These are phyloP conservation scores for Clavispora fructus DNA, from an alignment of 805 yeast species.

Conservation along the genomic window DNA sequence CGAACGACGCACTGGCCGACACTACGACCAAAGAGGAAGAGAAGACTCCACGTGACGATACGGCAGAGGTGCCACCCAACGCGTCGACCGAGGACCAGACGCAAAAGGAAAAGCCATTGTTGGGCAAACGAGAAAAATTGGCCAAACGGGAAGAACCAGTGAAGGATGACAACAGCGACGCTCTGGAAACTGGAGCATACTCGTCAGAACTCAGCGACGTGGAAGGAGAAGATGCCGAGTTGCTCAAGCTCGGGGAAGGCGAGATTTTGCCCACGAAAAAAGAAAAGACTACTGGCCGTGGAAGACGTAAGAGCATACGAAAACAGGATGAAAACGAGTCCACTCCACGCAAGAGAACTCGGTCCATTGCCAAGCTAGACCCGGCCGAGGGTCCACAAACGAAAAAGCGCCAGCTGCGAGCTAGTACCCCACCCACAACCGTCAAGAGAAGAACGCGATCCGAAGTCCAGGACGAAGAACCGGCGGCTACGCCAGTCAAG, in stretches of 20 bases:
- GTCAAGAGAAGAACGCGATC: conserved; percentile 16
- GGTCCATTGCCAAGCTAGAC: conserved; percentile 15
- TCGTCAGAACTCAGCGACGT: conserved; percentile 19
- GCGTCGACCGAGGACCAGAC: too few species aligned
- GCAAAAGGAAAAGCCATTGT: not conserved
- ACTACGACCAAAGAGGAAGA: not conserved
- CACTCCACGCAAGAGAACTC: conserved; percentile 14
- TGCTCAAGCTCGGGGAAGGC: conserved; percentile 12
- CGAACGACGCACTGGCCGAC: not conserved
- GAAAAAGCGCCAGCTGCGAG: conserved; percentile 9
- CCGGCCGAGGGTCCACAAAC: conserved; percentile 6
- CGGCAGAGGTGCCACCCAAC: too few species aligned
- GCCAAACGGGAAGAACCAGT: not conserved
- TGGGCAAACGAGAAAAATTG: not conserved
- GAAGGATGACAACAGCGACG: not conserved
- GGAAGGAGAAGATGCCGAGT: conserved; percentile 13
- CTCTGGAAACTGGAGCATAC: conserved; percentile 3
- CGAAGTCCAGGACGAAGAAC: conserved; percentile 6
- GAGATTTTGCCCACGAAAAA: conserved; percentile 8
- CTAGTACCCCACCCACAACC: conserved; percentile 3
- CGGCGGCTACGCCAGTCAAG: not conserved
- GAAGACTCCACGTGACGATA: not conserved
- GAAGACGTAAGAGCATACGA: conserved; percentile 6
- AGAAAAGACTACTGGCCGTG: conserved; percentile 5
- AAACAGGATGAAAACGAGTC: conserved; percentile 2